A percentile compares a stretch with the other conserved stretches of the same genome.
These are phyloP conservation scores for Leishmania turanica DNA, from an alignment of 208 protist genomes.

Conservation along the genomic window DNA sequence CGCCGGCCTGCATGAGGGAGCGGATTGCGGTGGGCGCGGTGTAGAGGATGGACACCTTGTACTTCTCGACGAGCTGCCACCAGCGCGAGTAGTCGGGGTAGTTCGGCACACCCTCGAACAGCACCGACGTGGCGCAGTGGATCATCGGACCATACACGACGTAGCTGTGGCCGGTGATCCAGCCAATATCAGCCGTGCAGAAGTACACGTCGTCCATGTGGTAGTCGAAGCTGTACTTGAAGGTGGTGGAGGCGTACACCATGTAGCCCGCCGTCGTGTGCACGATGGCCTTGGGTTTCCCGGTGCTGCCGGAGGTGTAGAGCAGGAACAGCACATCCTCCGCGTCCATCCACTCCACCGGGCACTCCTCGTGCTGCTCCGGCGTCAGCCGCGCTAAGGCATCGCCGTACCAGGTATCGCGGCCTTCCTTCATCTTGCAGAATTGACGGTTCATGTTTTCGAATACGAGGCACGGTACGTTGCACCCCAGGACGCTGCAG, in stretches of 20 bases:
- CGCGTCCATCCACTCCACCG: slow-evolving; percentile 89
- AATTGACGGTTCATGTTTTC: slow-evolving; percentile 47
- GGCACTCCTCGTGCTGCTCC: slow-evolving; percentile 48
- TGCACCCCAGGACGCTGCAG: slow-evolving; percentile 28
- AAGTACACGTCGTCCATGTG: slow-evolving; percentile 96
- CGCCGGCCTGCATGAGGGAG: slow-evolving; percentile 76
- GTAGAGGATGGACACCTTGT: slow-evolving; percentile 97
- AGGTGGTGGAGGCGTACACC: slow-evolving; percentile 92
- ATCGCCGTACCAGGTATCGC: slow-evolving; percentile 81
- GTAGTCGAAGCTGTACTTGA: slow-evolving; percentile 97
- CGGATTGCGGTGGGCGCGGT: slow-evolving; percentile 97
- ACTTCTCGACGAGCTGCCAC: slow-evolving; percentile 95
- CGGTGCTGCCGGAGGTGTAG: slow-evolving; percentile 98
- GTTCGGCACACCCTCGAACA: slow-evolving; percentile 96
- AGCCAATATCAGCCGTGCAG: slow-evolving; percentile 92
- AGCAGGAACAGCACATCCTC: slow-evolving; percentile 98
- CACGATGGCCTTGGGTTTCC: slow-evolving; percentile 97
- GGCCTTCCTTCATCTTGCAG: slow-evolving; percentile 59
- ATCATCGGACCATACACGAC: slow-evolving; percentile 98
- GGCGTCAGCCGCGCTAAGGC: slow-evolving; percentile 37
- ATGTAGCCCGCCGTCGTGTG: slow-evolving; percentile 96
- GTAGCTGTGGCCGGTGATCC: slow-evolving; percentile 98
- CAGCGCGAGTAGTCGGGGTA: slow-evolving; percentile 89
- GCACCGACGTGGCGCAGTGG: slow-evolving; percentile 95
- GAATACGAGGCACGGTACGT: slow-evolving; percentile 54